Evolutionary conservation across 2,329 filamentous ascomycete species (phyloP).

Genomic region (Arthrobotrys pseudoclavata): DNA sequence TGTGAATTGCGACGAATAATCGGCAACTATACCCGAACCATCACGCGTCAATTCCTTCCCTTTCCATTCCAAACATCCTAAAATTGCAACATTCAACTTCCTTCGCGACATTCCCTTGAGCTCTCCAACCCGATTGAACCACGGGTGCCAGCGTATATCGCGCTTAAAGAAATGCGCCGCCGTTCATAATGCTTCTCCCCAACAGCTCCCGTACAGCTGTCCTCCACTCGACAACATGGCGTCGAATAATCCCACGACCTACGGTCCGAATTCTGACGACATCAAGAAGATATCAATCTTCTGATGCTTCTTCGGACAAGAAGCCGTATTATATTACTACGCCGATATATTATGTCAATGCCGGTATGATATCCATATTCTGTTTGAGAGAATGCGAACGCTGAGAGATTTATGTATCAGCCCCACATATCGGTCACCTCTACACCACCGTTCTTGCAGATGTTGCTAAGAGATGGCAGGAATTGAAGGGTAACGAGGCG

Average conservation of each 20-base stretch:
- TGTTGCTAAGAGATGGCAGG: conserved; percentile 91
- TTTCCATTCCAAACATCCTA: not conserved
- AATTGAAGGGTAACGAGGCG: conserved; percentile 78
- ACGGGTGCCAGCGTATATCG: not conserved
- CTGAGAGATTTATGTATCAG: conserved; percentile 68
- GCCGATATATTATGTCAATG: conserved; percentile 99
- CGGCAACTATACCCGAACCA: not conserved
- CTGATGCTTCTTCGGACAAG: conserved; percentile 61
- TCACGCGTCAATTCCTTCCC: not conserved
- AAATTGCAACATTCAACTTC: not conserved
- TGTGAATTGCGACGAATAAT: not conserved
- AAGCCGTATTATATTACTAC: conserved; percentile 97
- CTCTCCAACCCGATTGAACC: no score
- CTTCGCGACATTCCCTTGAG: no score
- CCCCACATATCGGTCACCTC: conserved; percentile 93
- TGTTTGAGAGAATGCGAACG: no score
- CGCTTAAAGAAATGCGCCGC: conserved; percentile 52
- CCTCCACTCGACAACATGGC: conserved; percentile 1
- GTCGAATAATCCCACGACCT: not conserved
- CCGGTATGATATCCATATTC: conserved; percentile 71
- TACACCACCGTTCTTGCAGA: conserved; percentile 94
- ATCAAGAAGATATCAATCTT: conserved; percentile 32
- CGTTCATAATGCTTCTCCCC: not conserved
- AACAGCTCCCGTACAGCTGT: not conserved
- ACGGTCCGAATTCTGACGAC: not conserved